Evolutionary conservation across 768 basidiomycete genomes (phyloP).

Genomic region (Russula foetens): DNA sequence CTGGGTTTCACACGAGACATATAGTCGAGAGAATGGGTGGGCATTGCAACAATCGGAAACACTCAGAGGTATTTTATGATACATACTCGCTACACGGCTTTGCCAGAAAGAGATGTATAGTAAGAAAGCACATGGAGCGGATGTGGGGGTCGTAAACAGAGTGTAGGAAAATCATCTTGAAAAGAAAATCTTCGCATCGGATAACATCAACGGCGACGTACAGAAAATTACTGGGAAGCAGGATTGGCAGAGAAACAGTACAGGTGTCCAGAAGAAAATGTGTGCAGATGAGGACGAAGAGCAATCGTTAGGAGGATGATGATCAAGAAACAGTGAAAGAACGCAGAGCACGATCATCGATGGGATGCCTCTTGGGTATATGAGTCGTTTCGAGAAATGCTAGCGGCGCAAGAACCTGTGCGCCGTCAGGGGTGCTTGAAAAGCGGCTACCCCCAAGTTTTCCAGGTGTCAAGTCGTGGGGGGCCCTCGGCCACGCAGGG

Average conservation of each 20-base stretch:
- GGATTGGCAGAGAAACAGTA: neutral
- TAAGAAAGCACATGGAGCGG: neutral
- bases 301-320: neutral
- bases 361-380: constrained; percentile 55
- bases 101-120: neutral
- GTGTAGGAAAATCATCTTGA: neutral
- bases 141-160: neutral
- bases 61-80: neutral
- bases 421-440: constrained; percentile 12
- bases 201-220: neutral
- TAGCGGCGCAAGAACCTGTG: constrained; percentile 46
- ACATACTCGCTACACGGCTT: constrained; percentile 18
- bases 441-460: constrained; percentile 19
- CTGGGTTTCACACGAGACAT: neutral
- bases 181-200: neutral
- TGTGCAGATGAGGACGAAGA: constrained; percentile 4
- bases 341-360: constrained; percentile 66
- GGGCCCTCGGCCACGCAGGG: constrained; percentile 15
- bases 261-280: constrained; percentile 13
- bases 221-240: neutral
- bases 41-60: neutral
- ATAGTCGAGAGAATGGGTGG: neutral
- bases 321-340: constrained; percentile 34
- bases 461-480: constrained; percentile 12
- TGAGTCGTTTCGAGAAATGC: constrained; percentile 53